Evolutionary conservation across 345 rosid species (phyloP), one percentile per base, ranked within the genome.

Genomic region (Eucalyptus rudis): DNA sequence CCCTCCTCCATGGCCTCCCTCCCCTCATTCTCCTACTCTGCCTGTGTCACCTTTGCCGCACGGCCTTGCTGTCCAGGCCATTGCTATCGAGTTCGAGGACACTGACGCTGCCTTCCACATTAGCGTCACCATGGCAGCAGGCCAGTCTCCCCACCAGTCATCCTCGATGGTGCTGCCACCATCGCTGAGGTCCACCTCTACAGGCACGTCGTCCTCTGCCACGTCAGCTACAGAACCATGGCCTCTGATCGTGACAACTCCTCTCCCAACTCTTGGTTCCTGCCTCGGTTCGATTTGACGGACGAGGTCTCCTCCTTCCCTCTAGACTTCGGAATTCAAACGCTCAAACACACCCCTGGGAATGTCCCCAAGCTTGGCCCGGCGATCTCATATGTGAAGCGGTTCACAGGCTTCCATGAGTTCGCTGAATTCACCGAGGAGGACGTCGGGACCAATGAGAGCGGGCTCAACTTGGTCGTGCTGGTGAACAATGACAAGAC

Each of bases 391-490:
- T 97, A 97, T 88, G 90, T 96, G 22, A 94, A 96, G 68, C 89
- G 87, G 11, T 94, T 97, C 92, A 95, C 97, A 20, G 99, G 99
- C 4, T 97, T 97, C 86, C 98, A 96, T 81, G 98, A 97, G 85
- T 96, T 97, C 40, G 97, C 99, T 0, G 97, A 97, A 93, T 97
- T 97, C 89, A 96, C 98, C 20, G 92, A 97, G 31, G 97, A 96
- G 86, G 98, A 97, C 11, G 95, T 97, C 20, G 97, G 99, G 86
- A 97, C 98, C 3, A 89, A 90, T 33, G 99, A 97, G 89, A 97
- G 99, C 86, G 96, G 98, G 64, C 88, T 97, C 87, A 97, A 96
- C 90, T 96, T 97, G 1, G 90, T 93, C 27, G 97, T 97, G 2
- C 36, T 97, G 13, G 98, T 95, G 13, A 96, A 91, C 90, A 96